Evolutionary conservation across 2,329 filamentous ascomycete species (phyloP).

Genomic region (Penicillium sp.): DNA sequence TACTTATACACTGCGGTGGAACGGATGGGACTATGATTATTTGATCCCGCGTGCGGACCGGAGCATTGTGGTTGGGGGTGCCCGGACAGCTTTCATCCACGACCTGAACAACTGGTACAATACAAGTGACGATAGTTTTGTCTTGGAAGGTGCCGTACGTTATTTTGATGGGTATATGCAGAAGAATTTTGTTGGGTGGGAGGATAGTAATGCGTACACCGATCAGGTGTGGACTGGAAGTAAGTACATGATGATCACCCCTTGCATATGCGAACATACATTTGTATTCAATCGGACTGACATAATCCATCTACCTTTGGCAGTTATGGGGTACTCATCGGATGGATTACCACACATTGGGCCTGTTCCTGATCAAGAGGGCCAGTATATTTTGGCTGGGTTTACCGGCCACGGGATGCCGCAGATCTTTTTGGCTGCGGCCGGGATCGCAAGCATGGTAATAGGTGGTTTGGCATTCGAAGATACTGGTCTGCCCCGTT

Average conservation of each 20-base stretch:
- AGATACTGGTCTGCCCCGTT: conserved; percentile 35
- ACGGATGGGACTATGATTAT: conserved; percentile 64
- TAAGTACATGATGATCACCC: conserved; percentile 23
- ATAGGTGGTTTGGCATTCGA: conserved; percentile 30
- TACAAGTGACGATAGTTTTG: conserved; percentile 51
- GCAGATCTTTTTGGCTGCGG: conserved; percentile 62
- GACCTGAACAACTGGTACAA: conserved; percentile 51
- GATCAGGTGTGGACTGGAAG: conserved; percentile 43
- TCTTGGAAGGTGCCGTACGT: conserved; percentile 51
- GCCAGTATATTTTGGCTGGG: conserved; percentile 60
- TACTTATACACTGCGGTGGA: conserved; percentile 66
- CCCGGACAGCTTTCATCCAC: conserved; percentile 50
- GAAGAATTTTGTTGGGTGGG: conserved; percentile 42
- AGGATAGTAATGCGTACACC: conserved; percentile 36
- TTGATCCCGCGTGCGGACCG: conserved; percentile 63
- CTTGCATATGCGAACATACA: not conserved
- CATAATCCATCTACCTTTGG: conserved; percentile 21
- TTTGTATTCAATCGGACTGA: not conserved
- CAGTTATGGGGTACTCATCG: conserved; percentile 57
- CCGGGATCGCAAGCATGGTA: conserved; percentile 62
- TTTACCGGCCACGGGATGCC: conserved; percentile 73
- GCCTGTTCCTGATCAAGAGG: conserved; percentile 46
- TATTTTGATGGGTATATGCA: conserved; percentile 47
- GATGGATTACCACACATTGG: conserved; percentile 61
- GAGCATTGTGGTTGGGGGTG: conserved; percentile 65